Percentiles rank a stretch among this genome's conserved stretches.
These are phyloP conservation scores for Phaeosphaeria sp. DNA, from an alignment of 2,329 filamentous ascomycete species.

Conservation along the genomic window DNA sequence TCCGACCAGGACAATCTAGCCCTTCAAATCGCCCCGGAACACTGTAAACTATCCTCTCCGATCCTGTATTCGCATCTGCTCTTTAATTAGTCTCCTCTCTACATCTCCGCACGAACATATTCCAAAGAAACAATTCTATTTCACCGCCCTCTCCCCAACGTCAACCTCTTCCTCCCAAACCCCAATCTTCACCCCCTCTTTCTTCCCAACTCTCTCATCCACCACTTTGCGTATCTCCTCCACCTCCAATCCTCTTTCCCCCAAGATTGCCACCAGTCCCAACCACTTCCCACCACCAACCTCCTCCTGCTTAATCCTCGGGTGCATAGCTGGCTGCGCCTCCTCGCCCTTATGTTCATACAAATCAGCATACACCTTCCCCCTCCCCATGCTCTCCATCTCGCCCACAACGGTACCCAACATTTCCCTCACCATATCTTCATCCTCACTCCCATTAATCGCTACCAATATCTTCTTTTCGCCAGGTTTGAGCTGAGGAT, in stretches of 20 bases:
- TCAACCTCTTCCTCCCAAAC: neutral
- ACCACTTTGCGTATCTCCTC: conserved; percentile 7
- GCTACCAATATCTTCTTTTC: neutral
- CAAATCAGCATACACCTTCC: conserved; percentile 4
- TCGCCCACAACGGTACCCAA: neutral
- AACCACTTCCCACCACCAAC: conserved; percentile 17
- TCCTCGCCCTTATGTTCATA: conserved; percentile 15
- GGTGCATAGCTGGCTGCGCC: conserved; percentile 24
- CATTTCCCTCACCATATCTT: neutral
- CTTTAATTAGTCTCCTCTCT: too few relatives aligned
- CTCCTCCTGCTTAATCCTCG: conserved; percentile 10
- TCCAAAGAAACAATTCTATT: neutral
- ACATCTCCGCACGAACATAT: too few relatives aligned
- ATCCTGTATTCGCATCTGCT: too few relatives aligned
- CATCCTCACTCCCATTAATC: neutral
- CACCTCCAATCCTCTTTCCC: neutral
- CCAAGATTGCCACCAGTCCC: conserved; percentile 7
- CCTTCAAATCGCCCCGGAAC: too few relatives aligned
- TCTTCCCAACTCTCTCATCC: neutral
- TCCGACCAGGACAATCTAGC: too few relatives aligned
- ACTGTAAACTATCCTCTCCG: too few relatives aligned
- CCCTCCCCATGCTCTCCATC: neutral
- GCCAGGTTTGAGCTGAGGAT: neutral
- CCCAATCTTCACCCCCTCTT: neutral
- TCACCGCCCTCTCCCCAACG: neutral